A percentile compares a stretch with the other conserved stretches of the same genome.
Evolutionary conservation across 768 basidiomycete genomes (phyloP).

Genomic region (Dioszegia aurantiaca): DNA sequence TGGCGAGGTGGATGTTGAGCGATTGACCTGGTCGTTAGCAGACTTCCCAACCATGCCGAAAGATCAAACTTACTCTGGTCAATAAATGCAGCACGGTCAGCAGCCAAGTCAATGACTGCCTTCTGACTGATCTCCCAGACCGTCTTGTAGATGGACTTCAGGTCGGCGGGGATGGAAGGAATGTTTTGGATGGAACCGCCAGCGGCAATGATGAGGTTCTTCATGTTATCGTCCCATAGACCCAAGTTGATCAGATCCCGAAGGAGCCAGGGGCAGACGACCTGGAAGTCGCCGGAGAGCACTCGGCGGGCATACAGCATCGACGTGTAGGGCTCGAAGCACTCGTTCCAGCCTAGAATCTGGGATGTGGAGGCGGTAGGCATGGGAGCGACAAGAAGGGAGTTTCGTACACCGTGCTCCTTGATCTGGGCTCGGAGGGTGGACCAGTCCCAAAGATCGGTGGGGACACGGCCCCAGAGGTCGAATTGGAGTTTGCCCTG

Average conservation of each 20-base stretch:
- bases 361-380: slow-evolving; percentile 98
- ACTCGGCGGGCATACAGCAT: slow-evolving; percentile 99
- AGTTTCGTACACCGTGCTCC: slow-evolving; percentile 78
- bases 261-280: slow-evolving; percentile 98
- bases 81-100: slow-evolving; percentile 98
- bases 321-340: slow-evolving; percentile 98
- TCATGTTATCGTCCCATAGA: slow-evolving; percentile 98
- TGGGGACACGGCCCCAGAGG: slow-evolving; percentile 87
- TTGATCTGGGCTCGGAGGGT: slow-evolving; percentile 81
- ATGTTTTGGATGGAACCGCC: slow-evolving; percentile 76
- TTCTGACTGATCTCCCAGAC: slow-evolving; percentile 99
- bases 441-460: slow-evolving; percentile 90
- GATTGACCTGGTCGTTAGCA: slow-evolving; percentile 60
- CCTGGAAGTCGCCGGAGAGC: slow-evolving; percentile 98
- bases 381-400: slow-evolving; percentile 91
- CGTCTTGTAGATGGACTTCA: slow-evolving; percentile 99
- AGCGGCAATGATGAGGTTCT: slow-evolving; percentile 97
- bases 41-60: neutral
- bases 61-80: slow-evolving; percentile 62
- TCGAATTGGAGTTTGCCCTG: slow-evolving; percentile 89
- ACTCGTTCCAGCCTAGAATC: slow-evolving; percentile 97
- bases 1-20: slow-evolving; percentile 85
- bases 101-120: slow-evolving; percentile 94
- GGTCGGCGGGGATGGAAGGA: slow-evolving; percentile 77
- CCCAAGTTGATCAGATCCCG: slow-evolving; percentile 92